Conservation (phyloP, 306 rosid species). For the Aeschynomene evenia region DNA sequence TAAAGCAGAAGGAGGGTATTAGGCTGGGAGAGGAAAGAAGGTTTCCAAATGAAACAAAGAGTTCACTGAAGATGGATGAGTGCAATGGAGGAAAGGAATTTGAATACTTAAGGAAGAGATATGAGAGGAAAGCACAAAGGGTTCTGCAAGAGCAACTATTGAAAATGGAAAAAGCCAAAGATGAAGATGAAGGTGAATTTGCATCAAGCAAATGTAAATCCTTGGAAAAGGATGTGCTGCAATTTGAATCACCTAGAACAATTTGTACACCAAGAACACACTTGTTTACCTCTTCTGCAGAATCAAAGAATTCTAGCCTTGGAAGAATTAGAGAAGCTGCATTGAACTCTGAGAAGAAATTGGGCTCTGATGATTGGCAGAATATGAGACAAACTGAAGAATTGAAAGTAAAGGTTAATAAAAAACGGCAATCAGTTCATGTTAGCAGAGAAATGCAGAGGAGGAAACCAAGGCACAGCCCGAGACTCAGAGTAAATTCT, state of each 20-base stretch:
- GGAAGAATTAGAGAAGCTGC: slow-evolving; percentile 44
- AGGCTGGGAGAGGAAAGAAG: slow-evolving; percentile 34
- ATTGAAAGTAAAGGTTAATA: slow-evolving; percentile 49
- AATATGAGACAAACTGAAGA: slow-evolving; percentile 45
- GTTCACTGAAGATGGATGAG: neutral
- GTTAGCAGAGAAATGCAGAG: slow-evolving; percentile 61
- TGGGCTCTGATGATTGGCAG: slow-evolving; percentile 36
- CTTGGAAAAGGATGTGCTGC: slow-evolving; percentile 32
- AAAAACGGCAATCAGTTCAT: slow-evolving; percentile 53
- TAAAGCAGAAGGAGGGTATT: slow-evolving; percentile 35
- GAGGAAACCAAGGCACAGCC: slow-evolving; percentile 51
- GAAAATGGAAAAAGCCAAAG: slow-evolving; percentile 36
- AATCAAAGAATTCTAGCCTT: slow-evolving; percentile 34
- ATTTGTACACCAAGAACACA: slow-evolving; percentile 46
- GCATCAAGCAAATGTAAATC: slow-evolving; percentile 35
- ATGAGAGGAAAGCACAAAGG: slow-evolving; percentile 42
- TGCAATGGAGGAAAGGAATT: slow-evolving; percentile 32
- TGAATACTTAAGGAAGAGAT: slow-evolving; percentile 42
- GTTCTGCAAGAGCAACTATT: slow-evolving; percentile 41
- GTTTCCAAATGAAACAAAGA: slow-evolving; percentile 29
- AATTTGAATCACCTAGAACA: slow-evolving; percentile 40
- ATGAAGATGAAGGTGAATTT: slow-evolving; percentile 33
- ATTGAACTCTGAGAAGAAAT: slow-evolving; percentile 9
- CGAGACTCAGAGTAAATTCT: slow-evolving; percentile 57
- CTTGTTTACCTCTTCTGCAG: slow-evolving; percentile 24